Evolutionary conservation across 805 yeast genomes (phyloP), one percentile per base, ranked within the genome.

Genomic region (Cyberlindnera saturnus): DNA sequence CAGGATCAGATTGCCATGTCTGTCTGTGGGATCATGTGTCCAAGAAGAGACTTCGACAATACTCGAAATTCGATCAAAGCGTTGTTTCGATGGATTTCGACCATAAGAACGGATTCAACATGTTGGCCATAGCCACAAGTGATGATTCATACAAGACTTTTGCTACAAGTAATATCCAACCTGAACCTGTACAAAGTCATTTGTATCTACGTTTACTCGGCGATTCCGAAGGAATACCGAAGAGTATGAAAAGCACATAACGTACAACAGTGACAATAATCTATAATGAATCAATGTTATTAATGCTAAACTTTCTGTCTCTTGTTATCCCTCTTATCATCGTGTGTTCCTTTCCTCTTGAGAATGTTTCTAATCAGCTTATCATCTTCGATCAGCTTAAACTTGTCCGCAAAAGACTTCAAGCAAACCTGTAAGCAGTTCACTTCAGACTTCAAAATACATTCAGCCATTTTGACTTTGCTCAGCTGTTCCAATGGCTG

Each of bases 21-120:
- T 81, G 87, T 53, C 74, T 83, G 59, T 91, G 98, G 98, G 96
- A 89, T 60, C 81, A 87, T 59, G 84, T 79, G 46, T 77, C 90
- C 26, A 77, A 81, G 57, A 88, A 84, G 58, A 75, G 96, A 49
- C 72, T 90, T 42, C 81, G 81, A 62, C 84, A 81, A 43, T 80
- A 78, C 63, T 82, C 89, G 0, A 70, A 73, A 29, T 56, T 70
- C 16, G 72, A 69, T 2, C 62, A 61, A n/a, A 66, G 75, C 32
- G 70, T 75, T 4, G 70, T 71, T 35, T 57, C 65, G 26, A 40
- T 75, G 39, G 74, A 62, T 33, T 50, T 71, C 33, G 70, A 59
- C 18, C 38, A 57, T 14, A 51, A 52, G 14, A 68, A 65, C 1
- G 36, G 36, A 3, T 20, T 31, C 6, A 49, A 56, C 5, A 23